Evolutionary conservation across 352 stramenopile species (phyloP), one percentile per base, ranked within the genome.

Genomic region (Globisporangium barbulae): DNA sequence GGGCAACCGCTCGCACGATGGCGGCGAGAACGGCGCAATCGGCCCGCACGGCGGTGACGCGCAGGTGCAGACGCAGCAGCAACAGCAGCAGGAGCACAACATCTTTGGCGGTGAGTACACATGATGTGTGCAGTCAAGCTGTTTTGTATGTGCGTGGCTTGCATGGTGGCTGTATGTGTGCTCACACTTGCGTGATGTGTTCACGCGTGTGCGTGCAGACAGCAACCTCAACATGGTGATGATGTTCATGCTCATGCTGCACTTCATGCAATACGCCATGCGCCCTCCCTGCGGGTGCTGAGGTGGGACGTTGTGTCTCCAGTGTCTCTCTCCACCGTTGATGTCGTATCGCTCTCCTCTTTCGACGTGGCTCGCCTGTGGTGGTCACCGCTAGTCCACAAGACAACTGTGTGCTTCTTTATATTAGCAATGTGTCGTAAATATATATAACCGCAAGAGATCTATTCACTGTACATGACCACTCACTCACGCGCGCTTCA

Each of bases 181-280:
- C 56, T 50, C 19, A 53, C 31, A 22, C 42, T 45, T 58, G 28
- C 8, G n/a, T 57, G 13, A 15, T 54, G 48, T 54, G 2, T 41
- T 3, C 15, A 7, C 6, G 15, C 2, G 5, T 4, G 12, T 31
- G 25, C 8, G 17, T 21, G 25, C 60, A 92, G 82, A 93, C 58
- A 75, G 64, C 69, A 95, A 95, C 69, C 75, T 95, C 22, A 94
- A 93, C 75, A 85, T 85, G 67, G 63, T 95, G 31, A 89, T 95
- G 78, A 79, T 86, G 75, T 90, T 93, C 67, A 80, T 95, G 74
- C 70, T 95, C 58, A 56, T 93, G 67, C 72, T 95, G 39, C 83
- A 95, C 67, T 92, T 95, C 22, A 90, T 95, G 83, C 85, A 93
- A 63, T 91, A 94, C 64, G 81, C 84, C 17, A 94, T 95, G 87